Conservation (phyloP, 2,329 filamentous ascomycete genomes). For the Cordyceps tenuipes region DNA sequence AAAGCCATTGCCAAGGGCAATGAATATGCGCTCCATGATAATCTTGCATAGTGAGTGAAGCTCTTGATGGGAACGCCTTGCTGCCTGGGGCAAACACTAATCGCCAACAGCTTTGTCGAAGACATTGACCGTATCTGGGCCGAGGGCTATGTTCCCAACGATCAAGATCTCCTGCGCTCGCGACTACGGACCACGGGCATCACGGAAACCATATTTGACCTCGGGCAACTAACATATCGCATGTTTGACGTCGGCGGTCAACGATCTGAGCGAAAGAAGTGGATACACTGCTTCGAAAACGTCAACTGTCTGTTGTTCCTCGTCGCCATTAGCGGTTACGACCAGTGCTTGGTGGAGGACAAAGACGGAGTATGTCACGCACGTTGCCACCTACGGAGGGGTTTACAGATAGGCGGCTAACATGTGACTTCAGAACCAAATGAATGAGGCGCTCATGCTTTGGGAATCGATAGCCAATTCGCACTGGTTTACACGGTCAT, state of each 20-base stretch:
- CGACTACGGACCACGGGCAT: constrained; percentile 89
- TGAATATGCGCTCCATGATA: constrained; percentile 94
- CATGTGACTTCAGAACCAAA: constrained; percentile 60
- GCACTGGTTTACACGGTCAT: constrained; percentile 76
- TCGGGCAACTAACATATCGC: constrained; percentile 85
- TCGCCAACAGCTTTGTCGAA: constrained; percentile 62
- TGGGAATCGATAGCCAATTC: constrained; percentile 82
- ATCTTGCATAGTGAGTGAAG: constrained; percentile 73
- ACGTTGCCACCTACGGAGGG: background rate
- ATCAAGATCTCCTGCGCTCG: constrained; percentile 90
- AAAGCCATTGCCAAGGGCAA: constrained; percentile 87
- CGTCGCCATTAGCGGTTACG: constrained; percentile 91
- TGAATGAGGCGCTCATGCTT: constrained; percentile 81
- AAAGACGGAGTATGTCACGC: constrained; percentile 74
- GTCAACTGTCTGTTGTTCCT: constrained; percentile 89
- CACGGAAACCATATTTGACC: constrained; percentile 87
- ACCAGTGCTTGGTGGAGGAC: constrained; percentile 92
- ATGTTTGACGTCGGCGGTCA: constrained; percentile 97
- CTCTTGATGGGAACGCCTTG: background rate
- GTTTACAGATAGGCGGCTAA: constrained; percentile 14
- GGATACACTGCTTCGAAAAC: constrained; percentile 95
- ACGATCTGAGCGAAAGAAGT: constrained; percentile 90
- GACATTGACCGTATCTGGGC: constrained; percentile 69
- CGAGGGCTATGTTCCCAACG: constrained; percentile 75
- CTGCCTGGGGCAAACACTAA: constrained; percentile 3